These are phyloP conservation scores for Lindgomyces ingoldianus DNA, from an alignment of 495 filamentous ascomycete genomes.

Conservation along the genomic window DNA sequence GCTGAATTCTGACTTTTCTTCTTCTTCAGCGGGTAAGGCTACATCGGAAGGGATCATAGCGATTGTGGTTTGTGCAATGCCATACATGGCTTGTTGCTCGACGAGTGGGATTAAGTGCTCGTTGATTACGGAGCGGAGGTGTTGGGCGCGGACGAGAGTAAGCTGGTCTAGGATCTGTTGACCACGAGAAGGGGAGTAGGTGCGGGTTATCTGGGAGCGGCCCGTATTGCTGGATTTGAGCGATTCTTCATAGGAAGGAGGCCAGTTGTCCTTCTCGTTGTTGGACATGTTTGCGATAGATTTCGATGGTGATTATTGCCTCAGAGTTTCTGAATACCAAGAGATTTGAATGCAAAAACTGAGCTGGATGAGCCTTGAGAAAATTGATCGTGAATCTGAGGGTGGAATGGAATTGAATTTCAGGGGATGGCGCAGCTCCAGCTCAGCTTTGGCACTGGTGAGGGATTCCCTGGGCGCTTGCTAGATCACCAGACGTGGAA, in stretches of 20 bases:
- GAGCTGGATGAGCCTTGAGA: not conserved
- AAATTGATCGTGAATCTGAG: not conserved
- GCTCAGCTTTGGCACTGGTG: not conserved
- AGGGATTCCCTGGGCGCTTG: not conserved
- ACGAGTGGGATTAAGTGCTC: conserved; percentile 24
- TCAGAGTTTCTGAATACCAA: too few relatives aligned
- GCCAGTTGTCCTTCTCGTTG: conserved; percentile 19
- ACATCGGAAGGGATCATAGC: conserved; percentile 36
- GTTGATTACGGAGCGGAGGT: conserved; percentile 25
- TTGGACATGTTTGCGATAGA: conserved; percentile 18
- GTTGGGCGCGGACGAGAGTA: conserved; percentile 27
- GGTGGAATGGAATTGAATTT: not conserved
- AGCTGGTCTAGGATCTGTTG: conserved; percentile 29
- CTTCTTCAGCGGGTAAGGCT: conserved; percentile 6
- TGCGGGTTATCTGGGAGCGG: not conserved
- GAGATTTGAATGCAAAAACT: too few relatives aligned
- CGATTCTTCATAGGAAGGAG: conserved; percentile 27
- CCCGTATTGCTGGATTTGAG: not conserved
- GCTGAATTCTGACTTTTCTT: conserved; percentile 29
- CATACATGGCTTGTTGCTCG: conserved; percentile 31
- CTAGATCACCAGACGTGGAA: not conserved
- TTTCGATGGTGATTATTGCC: too few relatives aligned
- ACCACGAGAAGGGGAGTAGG: conserved; percentile 12
- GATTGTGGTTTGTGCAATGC: conserved; percentile 33
- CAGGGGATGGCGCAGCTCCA: not conserved